Conservation (phyloP, 1,284 basidiomycete species). For the Microbotryum scabiosae region DNA sequence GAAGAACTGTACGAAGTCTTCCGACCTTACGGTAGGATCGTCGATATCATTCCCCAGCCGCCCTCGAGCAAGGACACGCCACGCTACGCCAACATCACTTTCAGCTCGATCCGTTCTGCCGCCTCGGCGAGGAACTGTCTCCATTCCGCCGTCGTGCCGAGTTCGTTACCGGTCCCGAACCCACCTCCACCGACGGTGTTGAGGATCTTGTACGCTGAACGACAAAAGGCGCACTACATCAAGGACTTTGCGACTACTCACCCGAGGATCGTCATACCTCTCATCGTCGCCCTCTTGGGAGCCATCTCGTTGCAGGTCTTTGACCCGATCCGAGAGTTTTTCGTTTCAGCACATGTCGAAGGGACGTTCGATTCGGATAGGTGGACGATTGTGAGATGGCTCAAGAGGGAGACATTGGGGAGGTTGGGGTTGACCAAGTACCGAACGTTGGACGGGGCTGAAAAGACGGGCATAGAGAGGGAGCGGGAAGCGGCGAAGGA, state of each 20-base stretch:
- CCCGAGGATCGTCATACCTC: constrained; percentile 75
- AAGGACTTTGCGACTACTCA: constrained; percentile 76
- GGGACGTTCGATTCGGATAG: constrained; percentile 61
- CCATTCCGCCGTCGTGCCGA: constrained; percentile 55
- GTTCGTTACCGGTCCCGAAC: constrained; percentile 30
- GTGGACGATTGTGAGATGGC: constrained; percentile 31
- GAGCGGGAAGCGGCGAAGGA: constrained; percentile 54
- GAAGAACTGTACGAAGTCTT: constrained; percentile 28
- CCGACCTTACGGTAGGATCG: constrained; percentile 75
- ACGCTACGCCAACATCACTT: constrained; percentile 58
- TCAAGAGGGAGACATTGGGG: constrained; percentile 36
- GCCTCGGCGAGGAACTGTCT: constrained; percentile 76
- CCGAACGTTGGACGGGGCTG: background rate
- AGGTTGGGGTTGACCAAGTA: constrained; percentile 20
- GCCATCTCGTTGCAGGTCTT: constrained; percentile 83
- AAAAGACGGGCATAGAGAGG: constrained; percentile 27
- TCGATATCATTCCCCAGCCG: constrained; percentile 55
- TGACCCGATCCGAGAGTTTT: constrained; percentile 78
- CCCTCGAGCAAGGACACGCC: constrained; percentile 60
- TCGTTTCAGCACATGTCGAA: constrained; percentile 71
- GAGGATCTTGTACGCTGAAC: constrained; percentile 31
- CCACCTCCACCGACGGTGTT: constrained; percentile 23
- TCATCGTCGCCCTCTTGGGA: constrained; percentile 78
- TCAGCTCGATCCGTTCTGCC: constrained; percentile 57
- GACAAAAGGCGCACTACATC: constrained; percentile 50